Evolutionary conservation across 2,329 filamentous ascomycete species (phyloP), one percentile per base, ranked within the genome.

Genomic region (Clathrospora elynae): DNA sequence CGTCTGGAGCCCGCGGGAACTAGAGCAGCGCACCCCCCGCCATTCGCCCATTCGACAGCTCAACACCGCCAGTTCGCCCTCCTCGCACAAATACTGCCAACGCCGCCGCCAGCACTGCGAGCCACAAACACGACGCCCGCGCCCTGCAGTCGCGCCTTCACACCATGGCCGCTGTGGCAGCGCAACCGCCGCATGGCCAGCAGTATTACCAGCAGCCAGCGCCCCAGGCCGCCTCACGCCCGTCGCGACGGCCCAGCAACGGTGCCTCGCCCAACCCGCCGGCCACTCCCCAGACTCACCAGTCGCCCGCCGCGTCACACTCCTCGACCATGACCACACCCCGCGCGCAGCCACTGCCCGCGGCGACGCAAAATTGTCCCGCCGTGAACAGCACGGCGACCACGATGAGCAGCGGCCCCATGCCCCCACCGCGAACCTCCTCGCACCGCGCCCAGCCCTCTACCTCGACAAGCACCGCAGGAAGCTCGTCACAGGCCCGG

Each of bases 371-470:
- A 66, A 62, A 67, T 32, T 72, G 75, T 28, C 68, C 75, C 42
- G 61, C 67, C 50, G 66, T 71, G 53, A 64, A 69, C 61, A 74
- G 42, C 76, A 78, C 61, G 75, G 76, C 73, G 80, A 73, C 71
- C 81, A 76, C 71, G 83, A 79, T 52, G 20, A 43, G 52, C 44
- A 70, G 70, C 19, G 83, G 87, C 38, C 86, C 88, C 16, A 79
- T 88, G 57, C 85, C 87, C 41, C 90, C 75, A 33, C 88, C 88
- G 23, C 83, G 90, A 62, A 91, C 88, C 6, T 95, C 90, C 10
- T 93, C 89, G 29, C 86, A 83, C 53, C 78, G 75, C 73, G 68
- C 65, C 51, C 56, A 72, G 59, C 58, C 71, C 28, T 47, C 48
- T 9, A 35, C 45, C 35, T 36, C 57, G 9, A 36, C 49, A 16